Conservation (phyloP, 441 rosid species). For the Capsella rubella region DNA sequence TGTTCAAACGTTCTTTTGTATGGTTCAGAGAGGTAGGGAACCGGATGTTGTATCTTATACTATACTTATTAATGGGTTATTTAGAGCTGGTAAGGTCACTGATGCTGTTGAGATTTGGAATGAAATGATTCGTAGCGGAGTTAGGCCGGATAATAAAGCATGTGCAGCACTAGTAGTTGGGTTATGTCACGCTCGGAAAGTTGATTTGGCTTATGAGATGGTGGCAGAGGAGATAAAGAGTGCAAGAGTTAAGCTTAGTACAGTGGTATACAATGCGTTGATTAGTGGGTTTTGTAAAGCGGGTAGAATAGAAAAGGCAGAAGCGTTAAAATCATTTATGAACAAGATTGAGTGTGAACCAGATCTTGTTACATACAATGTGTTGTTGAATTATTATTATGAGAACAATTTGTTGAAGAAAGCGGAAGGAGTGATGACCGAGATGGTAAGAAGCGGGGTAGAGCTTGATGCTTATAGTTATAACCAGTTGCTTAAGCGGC, state of each 20-base stretch:
- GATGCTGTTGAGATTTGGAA: conserved; percentile 68
- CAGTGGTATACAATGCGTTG: conserved; percentile 73
- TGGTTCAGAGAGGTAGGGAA: conserved; percentile 64
- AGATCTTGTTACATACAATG: conserved; percentile 85
- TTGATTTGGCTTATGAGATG: conserved; percentile 90
- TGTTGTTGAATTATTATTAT: conserved; percentile 76
- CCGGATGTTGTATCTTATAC: conserved; percentile 91
- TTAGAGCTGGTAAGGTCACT: conserved; percentile 61
- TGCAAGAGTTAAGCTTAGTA: conserved; percentile 55
- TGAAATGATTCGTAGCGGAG: conserved; percentile 67
- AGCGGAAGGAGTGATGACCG: conserved; percentile 65
- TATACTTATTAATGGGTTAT: conserved; percentile 71
- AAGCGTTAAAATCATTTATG: conserved; percentile 74
- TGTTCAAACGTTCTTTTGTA: conserved; percentile 60
- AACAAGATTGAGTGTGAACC: conserved; percentile 65
- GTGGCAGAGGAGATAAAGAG: conserved; percentile 68
- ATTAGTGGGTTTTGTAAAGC: conserved; percentile 83
- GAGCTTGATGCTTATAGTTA: conserved; percentile 82
- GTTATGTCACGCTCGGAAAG: conserved; percentile 73
- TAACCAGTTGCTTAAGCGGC: conserved; percentile 78
- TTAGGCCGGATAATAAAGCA: conserved; percentile 66
- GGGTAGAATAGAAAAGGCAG: conserved; percentile 78
- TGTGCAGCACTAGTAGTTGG: conserved; percentile 72
- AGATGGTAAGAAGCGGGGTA: conserved; percentile 79
- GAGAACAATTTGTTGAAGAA: conserved; percentile 67